Evolutionary conservation across 371 early-diverging fungal genomes (phyloP), one percentile per base, ranked within the genome.

Genomic region (Gilbertella persicaria): DNA sequence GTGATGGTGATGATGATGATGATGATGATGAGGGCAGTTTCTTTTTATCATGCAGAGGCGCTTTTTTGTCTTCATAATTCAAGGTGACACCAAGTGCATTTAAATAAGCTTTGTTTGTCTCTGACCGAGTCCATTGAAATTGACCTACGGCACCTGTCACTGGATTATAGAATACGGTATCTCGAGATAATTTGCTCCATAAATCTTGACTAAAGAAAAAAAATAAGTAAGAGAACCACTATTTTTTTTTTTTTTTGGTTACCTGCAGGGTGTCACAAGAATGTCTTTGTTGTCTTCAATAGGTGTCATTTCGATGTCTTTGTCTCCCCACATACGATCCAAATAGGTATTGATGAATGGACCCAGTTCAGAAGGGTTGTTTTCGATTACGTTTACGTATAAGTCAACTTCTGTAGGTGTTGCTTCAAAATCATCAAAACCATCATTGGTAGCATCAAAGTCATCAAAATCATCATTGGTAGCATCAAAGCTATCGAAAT

Each of bases 61-160:
- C n/a, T n/a, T n/a, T n/a, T 45, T 58, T 54, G 35, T 57, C 50
- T 42, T 39, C 35, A 30, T n/a, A n/a, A 41, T 61, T 78, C 36
- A 78, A 67, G 0, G 67, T 67, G 2, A 78, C 75, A 26, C 79
- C 79, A 12, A 78, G 44, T 40, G 79, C 75, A 49, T 65, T 61
- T 35, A 78, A 43, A 44, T 78, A 78, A 2, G 66, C 64, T 38
- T 66, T 63, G 42, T 75, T 75, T n/a, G 71, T 67, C 40, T 78
- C 73, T n/a, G 79, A 78, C 30, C 75, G 64, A 38, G 71, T 75
- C 79, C 79, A 78, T 33, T 75, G 79, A 43, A 78, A 78, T 20
- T 75, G 73, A 4, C 79, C 79, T 14, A 78, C 65, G 4, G 73
- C 58, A 4, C 79, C 79, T 23, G 79, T 78, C 33, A 73, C 55